Base-by-base conservation (phyloP, 116 monocot species). In the Cymodocea nodosa region DNA sequence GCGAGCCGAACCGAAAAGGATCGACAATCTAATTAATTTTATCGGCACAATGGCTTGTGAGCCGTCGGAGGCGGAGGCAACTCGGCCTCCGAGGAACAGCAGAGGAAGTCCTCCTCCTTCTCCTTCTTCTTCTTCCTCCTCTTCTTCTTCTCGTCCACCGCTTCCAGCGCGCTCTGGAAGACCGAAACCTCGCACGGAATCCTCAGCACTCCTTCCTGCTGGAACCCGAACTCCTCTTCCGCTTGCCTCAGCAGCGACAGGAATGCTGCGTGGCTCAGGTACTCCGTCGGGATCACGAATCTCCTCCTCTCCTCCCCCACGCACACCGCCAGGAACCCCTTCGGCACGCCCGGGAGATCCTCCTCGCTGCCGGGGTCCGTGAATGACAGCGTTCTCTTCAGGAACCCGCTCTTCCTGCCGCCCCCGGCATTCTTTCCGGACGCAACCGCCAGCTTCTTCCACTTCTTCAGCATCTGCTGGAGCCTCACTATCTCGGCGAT, bases 141-240 rank as follows among this genome's bases (percentile, higher is more conserved):
- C 52, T 74, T 77, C 64, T 81, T 78, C 64, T 59, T 66, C 25
- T 52, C 73, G 78, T 82, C 82, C 64, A 84, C 84, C 59, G 72
- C 63, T 56, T 76, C 70, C 14, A 87, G 64, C 15, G 84, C 63
- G 22, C 56, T 64, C 72, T 84, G 76, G 60, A 92, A 87, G 59
- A 84, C 74, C 0, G 74, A 11, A 0, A 92, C 87, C 64, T 84
- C 80, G 36, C 92, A 92, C 3, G 92, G 92, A 35, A 87, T 87
- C 52, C 80, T 74, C 50, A 92, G 67, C 12, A 82, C 84, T 8
- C 87, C 91, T 66, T 84, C 92, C 16, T 92, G 79, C 50, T 92
- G 75, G 74, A 92, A 92, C 9, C 92, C 92, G 54, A 92, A 92
- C 68, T 92, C 92, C 74, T 87, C 92, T 18, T 87, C 92, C 17